These are phyloP conservation scores for Trametes sanguinea DNA, from an alignment of 768 basidiomycete genomes.

Conservation along the genomic window DNA sequence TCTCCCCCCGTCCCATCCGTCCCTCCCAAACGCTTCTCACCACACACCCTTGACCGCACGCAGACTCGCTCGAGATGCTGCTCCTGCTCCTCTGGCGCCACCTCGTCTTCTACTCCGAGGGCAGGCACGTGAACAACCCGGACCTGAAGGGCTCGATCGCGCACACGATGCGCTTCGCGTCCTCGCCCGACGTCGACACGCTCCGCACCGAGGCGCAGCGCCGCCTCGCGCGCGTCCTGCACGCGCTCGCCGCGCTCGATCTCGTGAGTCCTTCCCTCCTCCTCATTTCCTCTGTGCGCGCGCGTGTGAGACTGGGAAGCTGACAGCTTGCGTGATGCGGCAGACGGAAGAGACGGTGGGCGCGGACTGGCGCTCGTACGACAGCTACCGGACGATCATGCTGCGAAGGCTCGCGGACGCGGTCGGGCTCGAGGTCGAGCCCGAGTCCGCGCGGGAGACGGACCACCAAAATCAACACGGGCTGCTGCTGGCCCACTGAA, in stretches of 20 bases:
- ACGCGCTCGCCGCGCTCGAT: slow-evolving; percentile 55
- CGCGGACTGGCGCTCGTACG: slow-evolving; percentile 60
- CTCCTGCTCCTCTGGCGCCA: slow-evolving; percentile 83
- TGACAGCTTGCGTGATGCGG: slow-evolving; percentile 8
- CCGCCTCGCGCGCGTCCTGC: slow-evolving; percentile 56
- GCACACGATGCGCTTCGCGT: slow-evolving; percentile 56
- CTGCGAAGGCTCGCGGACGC: slow-evolving; percentile 66
- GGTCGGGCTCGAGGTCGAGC: slow-evolving; percentile 51
- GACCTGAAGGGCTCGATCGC: slow-evolving; percentile 46
- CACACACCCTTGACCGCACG: no score
- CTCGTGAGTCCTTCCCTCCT: slow-evolving; percentile 39
- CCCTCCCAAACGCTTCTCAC: no score
- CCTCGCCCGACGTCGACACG: slow-evolving; percentile 55
- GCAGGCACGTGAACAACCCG: slow-evolving; percentile 37
- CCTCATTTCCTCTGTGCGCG: no score
- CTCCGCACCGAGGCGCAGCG: slow-evolving; percentile 60
- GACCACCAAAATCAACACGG: slow-evolving; percentile 7
- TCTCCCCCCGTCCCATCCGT: not conserved
- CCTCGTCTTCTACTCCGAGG: slow-evolving; percentile 61
- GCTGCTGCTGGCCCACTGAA: slow-evolving; percentile 11
- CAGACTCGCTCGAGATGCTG: slow-evolving; percentile 78
- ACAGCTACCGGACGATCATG: slow-evolving; percentile 78
- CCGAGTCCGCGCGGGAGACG: not conserved
- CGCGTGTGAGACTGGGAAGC: not conserved
- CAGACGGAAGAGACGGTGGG: slow-evolving; percentile 43